These are phyloP conservation scores for Monosporascus ibericus DNA, from an alignment of 2,329 filamentous ascomycete species.

Conservation along the genomic window DNA sequence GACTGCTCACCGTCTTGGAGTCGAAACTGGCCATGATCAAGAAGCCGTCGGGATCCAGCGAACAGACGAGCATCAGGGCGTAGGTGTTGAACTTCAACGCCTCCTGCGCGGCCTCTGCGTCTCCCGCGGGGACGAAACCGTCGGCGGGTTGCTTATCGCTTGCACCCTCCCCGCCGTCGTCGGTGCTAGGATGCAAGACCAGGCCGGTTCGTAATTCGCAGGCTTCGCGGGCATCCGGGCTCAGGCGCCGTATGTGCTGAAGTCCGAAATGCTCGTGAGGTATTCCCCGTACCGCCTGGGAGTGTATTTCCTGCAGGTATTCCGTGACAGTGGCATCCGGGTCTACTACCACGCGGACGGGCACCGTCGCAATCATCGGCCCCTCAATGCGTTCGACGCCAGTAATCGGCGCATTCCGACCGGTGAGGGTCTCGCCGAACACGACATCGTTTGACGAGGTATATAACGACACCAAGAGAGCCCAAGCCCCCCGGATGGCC, in stretches of 20 bases:
- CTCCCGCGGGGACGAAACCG: constrained; percentile 48
- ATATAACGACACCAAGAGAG: constrained; percentile 47
- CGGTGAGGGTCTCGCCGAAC: constrained; percentile 55
- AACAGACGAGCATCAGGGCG: constrained; percentile 60
- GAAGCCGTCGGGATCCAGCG: constrained; percentile 49
- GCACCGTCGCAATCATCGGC: constrained; percentile 56
- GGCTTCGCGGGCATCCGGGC: constrained; percentile 46
- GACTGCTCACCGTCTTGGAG: constrained; percentile 47
- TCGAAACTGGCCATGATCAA: constrained; percentile 60
- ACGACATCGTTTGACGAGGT: constrained; percentile 46
- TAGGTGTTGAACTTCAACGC: constrained; percentile 55
- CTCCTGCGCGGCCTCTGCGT: constrained; percentile 51
- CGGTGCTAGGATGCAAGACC: constrained; percentile 43
- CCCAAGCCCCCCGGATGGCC: constrained; percentile 54
- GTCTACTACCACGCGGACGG: constrained; percentile 44
- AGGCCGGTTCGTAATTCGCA: constrained; percentile 51
- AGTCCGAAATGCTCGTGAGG: constrained; percentile 59
- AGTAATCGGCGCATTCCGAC: constrained; percentile 43
- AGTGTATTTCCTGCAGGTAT: constrained; percentile 51
- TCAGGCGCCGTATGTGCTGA: constrained; percentile 53
- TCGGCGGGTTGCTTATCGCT: constrained; percentile 36
- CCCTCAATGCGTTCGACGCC: constrained; percentile 51
- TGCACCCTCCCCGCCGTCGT: constrained; percentile 19
- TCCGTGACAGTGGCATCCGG: constrained; percentile 36
- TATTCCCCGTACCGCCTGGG: constrained; percentile 50